phyloP scores from a whole-genome alignment of 306 rosid species.

The Pterocarpus macrocarpus region DNA sequence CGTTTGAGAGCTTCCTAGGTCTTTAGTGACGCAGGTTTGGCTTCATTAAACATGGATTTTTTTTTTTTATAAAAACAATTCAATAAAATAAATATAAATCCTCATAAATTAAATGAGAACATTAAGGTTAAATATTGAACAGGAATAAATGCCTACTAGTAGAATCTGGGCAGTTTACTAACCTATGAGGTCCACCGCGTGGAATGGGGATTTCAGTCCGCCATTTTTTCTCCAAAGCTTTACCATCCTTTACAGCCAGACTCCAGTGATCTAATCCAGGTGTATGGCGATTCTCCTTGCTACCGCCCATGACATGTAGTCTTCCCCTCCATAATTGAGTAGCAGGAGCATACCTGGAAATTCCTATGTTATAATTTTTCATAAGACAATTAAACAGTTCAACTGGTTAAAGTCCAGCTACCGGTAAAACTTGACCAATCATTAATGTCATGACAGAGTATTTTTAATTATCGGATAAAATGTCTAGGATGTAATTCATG shows the following conservation, averaged over 20 bases:
- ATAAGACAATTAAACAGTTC: conserved; percentile 30
- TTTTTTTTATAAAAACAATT: background rate
- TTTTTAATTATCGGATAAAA: conserved; percentile 6
- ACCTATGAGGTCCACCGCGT: conserved; percentile 98
- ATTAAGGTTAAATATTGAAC: conserved; percentile 23
- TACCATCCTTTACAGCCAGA: conserved; percentile 82
- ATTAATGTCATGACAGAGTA: conserved; percentile 7
- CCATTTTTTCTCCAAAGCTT: conserved; percentile 79
- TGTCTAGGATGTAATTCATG: background rate
- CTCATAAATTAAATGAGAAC: conserved; percentile 19
- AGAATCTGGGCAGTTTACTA: conserved; percentile 36
- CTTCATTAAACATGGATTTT: conserved; percentile 20
- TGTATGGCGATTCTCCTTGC: conserved; percentile 91
- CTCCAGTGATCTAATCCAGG: conserved; percentile 95
- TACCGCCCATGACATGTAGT: conserved; percentile 96
- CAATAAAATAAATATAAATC: background rate
- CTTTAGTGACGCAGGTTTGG: conserved; percentile 11
- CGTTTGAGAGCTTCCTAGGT: conserved; percentile 17
- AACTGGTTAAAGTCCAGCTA: conserved; percentile 5
- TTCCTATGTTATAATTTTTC: conserved; percentile 25
- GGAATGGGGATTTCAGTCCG: conserved; percentile 81
- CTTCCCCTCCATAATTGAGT: conserved; percentile 94
- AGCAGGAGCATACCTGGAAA: conserved; percentile 86
- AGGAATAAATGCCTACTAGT: background rate
- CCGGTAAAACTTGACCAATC: conserved; percentile 19